Evolutionary conservation across 306 rosid genomes (phyloP), one percentile per base, ranked within the genome.

Genomic region (Vigna mungo): DNA sequence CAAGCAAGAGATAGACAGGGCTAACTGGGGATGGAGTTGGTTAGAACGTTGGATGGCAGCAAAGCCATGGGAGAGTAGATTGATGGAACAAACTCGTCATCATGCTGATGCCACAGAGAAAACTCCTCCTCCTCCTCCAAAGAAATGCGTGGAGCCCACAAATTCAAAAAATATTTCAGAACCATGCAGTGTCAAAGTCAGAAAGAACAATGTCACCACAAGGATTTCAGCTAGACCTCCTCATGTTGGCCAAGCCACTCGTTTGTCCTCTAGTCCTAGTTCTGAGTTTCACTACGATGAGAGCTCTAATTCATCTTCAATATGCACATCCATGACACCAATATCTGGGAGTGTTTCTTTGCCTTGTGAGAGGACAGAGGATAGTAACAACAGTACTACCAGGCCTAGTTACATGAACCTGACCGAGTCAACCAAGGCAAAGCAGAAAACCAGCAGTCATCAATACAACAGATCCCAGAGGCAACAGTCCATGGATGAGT

Each of bases 1-100:
- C 69, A 85, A 86, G 58, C 70, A 80, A 0, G 86, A 85, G 63
- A 66, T 85, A 1, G 95, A 91, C 82, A 91, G 86, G 84, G 80
- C 81, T 46, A 89, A 86, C 78, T 84, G 87, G 90, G 98, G 95
- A 65, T 93, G 98, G 98, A 93, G 90, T 71, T 93, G 98, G 98
- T 81, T 93, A 77, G 98, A 93, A 78, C 90, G 98, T 13, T 93
- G 98, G 98, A 93, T 93, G 98, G 91, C 97, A 12, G 96, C 97
- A 4, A 93, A 91, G 83, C 98, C 98, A 1, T 91, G 98, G 98
- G 98, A 93, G 83, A 89, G 86, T 56, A 89, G 96, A 74, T 76
- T 93, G 43, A 91, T 89, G 96, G 96, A 91, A 79, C 88, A 89
- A 74, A 75, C 91, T 7, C 85, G 78, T 4, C 85, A 80, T 4